Conservation (phyloP, 768 basidiomycete species). For the Cyathus striatus region DNA sequence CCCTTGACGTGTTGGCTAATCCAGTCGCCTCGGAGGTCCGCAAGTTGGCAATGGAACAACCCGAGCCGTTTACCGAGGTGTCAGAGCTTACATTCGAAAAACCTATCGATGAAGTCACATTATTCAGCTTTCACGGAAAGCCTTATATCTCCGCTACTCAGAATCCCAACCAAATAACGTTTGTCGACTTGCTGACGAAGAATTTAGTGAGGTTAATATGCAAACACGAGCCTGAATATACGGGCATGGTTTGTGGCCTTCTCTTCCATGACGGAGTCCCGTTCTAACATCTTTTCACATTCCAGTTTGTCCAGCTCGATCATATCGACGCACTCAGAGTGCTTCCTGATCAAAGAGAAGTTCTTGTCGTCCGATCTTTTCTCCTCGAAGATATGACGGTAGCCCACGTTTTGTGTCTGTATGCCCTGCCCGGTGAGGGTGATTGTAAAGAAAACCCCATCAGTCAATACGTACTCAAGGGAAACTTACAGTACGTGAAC, state of each 20-base stretch:
- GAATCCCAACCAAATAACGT: neutral
- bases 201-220: neutral
- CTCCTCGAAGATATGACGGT: conserved; percentile 10
- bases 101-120: neutral
- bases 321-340: conserved; percentile 46
- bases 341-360: conserved; percentile 43
- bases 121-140: neutral
- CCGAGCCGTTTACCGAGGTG: neutral
- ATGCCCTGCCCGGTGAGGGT: conserved; percentile 11
- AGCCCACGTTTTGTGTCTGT: conserved; percentile 24
- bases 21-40: neutral
- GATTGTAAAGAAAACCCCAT: conserved; percentile 6
- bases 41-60: neutral
- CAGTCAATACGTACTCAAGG: conserved; percentile 17
- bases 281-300: neutral
- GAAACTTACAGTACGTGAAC: conserved; percentile 13
- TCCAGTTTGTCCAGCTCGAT: neutral
- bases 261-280: neutral
- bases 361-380: conserved; percentile 44
- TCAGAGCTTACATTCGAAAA: neutral
- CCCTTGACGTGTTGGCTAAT: neutral
- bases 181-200: no score
- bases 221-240: neutral
- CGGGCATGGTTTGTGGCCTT: neutral
- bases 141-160: neutral